Evolutionary conservation across 352 stramenopile genomes (phyloP).

Genomic region (Peronospora farinosa): DNA sequence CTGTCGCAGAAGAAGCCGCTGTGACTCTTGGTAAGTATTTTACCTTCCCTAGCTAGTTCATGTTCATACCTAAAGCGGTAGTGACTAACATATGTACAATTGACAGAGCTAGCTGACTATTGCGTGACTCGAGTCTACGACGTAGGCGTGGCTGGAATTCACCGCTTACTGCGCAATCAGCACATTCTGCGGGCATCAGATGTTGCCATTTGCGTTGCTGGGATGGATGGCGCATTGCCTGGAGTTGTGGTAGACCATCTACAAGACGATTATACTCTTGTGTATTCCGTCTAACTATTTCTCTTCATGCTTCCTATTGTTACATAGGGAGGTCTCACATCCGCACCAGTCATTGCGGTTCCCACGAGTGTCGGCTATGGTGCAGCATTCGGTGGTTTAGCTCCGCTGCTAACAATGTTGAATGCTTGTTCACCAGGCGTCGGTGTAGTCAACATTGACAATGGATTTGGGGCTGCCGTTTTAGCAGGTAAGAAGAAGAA

Average conservation of each 20-base stretch:
- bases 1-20: conserved; percentile 93
- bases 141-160: conserved; percentile 91
- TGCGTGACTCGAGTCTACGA: conserved; percentile 85
- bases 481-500: conserved; percentile 69
- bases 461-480: conserved; percentile 95
- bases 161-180: conserved; percentile 86
- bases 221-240: conserved; percentile 96
- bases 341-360: conserved; percentile 83
- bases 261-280: too few species aligned
- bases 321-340: conserved; percentile 68
- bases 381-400: conserved; percentile 85
- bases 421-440: conserved; percentile 97
- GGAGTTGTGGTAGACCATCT: conserved; percentile 88
- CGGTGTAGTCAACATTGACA: conserved; percentile 99
- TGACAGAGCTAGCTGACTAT: conserved; percentile 83
- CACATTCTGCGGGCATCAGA: conserved; percentile 80
- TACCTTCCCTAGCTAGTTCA: not conserved
- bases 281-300: too few species aligned
- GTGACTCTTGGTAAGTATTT: conserved; percentile 73
- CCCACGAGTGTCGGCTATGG: conserved; percentile 92
- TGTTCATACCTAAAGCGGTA: not conserved
- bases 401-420: conserved; percentile 95
- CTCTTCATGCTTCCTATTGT: not conserved
- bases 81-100: conserved; percentile 3
- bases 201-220: conserved; percentile 93